A percentile compares a stretch with the other conserved stretches of the same genome.
phyloP scores from a whole-genome alignment of 345 rosid genomes.

The Sonneratia caseolaris region DNA sequence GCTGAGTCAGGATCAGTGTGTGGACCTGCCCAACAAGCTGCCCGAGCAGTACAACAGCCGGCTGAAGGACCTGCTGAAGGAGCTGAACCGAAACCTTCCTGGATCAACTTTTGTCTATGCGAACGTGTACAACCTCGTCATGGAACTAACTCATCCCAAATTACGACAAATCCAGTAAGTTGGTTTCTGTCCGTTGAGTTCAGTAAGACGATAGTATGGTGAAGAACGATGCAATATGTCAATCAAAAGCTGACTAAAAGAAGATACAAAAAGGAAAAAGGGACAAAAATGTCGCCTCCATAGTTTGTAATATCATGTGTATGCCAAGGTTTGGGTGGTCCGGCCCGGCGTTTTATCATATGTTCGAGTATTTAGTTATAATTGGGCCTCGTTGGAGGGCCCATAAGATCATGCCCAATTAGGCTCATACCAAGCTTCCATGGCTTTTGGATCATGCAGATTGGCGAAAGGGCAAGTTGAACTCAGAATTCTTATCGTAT shows the following conservation, averaged over 20 bases:
- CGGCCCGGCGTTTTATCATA: no score
- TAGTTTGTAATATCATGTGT: no score
- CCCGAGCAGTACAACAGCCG: constrained; percentile 34
- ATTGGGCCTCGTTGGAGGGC: no score
- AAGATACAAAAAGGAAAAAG: no score
- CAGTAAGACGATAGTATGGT: neutral
- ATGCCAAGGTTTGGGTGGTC: no score
- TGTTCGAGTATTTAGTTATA: no score
- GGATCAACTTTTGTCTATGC: constrained; percentile 36
- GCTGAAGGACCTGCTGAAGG: constrained; percentile 19
- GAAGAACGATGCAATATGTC: neutral
- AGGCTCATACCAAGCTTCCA: no score
- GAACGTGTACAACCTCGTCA: constrained; percentile 34
- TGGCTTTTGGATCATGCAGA: no score
- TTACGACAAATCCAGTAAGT: constrained; percentile 31
- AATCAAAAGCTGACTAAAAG: neutral
- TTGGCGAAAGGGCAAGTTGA: no score
- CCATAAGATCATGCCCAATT: no score
- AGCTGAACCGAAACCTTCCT: constrained; percentile 21
- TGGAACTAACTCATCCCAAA: constrained; percentile 27
- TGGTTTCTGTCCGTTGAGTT: neutral
- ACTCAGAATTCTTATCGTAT: no score
- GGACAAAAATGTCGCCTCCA: no score
- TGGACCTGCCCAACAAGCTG: constrained; percentile 28
- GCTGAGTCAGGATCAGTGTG: constrained; percentile 33